Evolutionary conservation across 108 stramenopile species (phyloP), one percentile per base, ranked within the genome.

Genomic region (Licmophora abbreviata): DNA sequence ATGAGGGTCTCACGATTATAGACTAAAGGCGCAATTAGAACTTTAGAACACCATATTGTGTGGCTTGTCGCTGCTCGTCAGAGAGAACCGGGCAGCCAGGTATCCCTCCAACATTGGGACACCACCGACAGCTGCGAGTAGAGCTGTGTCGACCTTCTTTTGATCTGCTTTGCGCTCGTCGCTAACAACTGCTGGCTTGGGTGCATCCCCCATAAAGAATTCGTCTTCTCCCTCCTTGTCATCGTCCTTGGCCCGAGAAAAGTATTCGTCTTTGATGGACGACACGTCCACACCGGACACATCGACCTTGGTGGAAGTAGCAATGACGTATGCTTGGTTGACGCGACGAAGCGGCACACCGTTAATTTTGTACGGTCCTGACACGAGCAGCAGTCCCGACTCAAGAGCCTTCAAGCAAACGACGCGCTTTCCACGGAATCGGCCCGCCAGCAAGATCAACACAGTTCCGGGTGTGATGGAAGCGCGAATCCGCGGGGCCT

Each of bases 291-390:
- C 95, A 34, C 71, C 57, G 18, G 61, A 65, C 21, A 98, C 68
- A 81, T 96, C 95, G 10, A 99, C 71, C 77, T 84, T 94, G 57
- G 95, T 93, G 44, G 92, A 92, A 18, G 99, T 98, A 40, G 88
- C 99, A 64, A 99, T 99, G 10, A 97, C 97, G 63, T 98, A 99
- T 15, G 94, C 93, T 76, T 93, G 95, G 74, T 97, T 97, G 25
- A 98, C 94, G 40, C 99, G 95, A 44, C 96, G 93, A 38, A 99
- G 73, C 21, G 99, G 99, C 14, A 97, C 95, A 36, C 99, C 99
- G 69, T 99, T 99, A 59, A 98, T 79, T 73, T 87, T 85, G 92
- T 93, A 99, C 8, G 99, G 99, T 54, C 99, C 99, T 1, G 96
- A 86, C 6, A 99, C 99, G 17, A 99, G 77, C 9, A 99, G 71